Evolutionary conservation across 345 rosid species (phyloP).

Genomic region (Iberis pinnata): DNA sequence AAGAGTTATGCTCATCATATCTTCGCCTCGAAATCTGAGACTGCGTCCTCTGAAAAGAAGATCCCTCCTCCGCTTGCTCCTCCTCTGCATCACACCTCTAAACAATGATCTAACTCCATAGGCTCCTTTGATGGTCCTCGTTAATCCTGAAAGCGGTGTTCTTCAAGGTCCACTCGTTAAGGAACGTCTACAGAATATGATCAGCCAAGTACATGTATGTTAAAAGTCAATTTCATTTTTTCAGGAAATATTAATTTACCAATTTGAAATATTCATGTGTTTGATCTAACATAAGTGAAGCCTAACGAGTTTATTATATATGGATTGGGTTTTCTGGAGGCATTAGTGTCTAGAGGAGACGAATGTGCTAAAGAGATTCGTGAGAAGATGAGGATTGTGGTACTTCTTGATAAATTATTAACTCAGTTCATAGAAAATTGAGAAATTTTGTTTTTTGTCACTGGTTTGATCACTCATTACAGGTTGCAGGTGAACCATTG

Average conservation of each 20-base stretch:
- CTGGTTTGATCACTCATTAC: constrained; percentile 26
- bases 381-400: constrained; percentile 74
- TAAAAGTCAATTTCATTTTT: not conserved
- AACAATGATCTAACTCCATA: constrained; percentile 35
- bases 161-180: constrained; percentile 69
- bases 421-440: too few species aligned
- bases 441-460: not conserved
- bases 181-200: constrained; percentile 59
- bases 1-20: constrained; percentile 57
- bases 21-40: constrained; percentile 60
- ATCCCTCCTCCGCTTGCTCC: constrained; percentile 21
- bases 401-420: constrained; percentile 15
- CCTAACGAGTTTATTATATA: constrained; percentile 66
- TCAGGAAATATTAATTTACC: not conserved
- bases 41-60: constrained; percentile 47
- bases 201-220: constrained; percentile 68
- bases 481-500: constrained; percentile 99
- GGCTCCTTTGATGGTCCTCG: constrained; percentile 69
- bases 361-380: constrained; percentile 72
- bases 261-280: constrained; percentile 43
- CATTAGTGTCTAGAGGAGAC: constrained; percentile 64
- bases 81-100: constrained; percentile 4
- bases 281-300: constrained; percentile 73
- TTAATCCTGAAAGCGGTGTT: constrained; percentile 82
- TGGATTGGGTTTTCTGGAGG: constrained; percentile 81